Percentiles rank a stretch among this genome's conserved stretches.
phyloP scores from a whole-genome alignment of 1,284 basidiomycete genomes.

The Trametes hirsuta region DNA sequence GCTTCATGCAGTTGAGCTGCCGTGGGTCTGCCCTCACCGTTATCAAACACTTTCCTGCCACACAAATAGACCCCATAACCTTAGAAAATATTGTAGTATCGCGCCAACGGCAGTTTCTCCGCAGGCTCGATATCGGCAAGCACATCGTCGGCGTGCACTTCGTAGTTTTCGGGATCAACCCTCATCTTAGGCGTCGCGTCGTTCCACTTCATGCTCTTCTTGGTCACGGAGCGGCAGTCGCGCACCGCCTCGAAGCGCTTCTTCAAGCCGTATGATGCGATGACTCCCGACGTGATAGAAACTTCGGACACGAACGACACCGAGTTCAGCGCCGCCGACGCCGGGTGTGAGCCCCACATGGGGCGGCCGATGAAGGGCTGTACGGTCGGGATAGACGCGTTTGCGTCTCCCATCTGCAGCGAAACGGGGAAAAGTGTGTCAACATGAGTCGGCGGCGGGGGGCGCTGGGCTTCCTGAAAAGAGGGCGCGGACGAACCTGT shows the following conservation, averaged over 20 bases:
- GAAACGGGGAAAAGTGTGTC: background rate
- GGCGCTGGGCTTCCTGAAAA: background rate
- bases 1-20: too few relatives aligned
- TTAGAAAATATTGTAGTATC: constrained; percentile 76
- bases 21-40: too few relatives aligned
- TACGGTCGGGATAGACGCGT: constrained; percentile 92
- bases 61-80: too few relatives aligned
- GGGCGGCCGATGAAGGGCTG: constrained; percentile 86
- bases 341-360: constrained; percentile 87
- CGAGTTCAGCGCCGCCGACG: constrained; percentile 80
- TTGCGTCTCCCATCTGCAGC: constrained; percentile 87
- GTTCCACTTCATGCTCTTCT: constrained; percentile 96
- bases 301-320: constrained; percentile 84
- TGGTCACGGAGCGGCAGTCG: constrained; percentile 76
- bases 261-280: constrained; percentile 71
- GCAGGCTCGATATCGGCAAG: constrained; percentile 81
- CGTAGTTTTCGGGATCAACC: constrained; percentile 94
- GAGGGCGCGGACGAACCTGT: constrained; percentile 52
- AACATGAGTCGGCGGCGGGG: constrained; percentile 7
- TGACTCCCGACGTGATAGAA: constrained; percentile 67
- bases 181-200: constrained; percentile 77
- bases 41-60: too few relatives aligned
- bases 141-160: constrained; percentile 82
- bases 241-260: constrained; percentile 82
- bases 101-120: constrained; percentile 68